Evolutionary conservation across 2,329 filamentous ascomycete species (phyloP).

Genomic region (Colletotrichum somersetense): DNA sequence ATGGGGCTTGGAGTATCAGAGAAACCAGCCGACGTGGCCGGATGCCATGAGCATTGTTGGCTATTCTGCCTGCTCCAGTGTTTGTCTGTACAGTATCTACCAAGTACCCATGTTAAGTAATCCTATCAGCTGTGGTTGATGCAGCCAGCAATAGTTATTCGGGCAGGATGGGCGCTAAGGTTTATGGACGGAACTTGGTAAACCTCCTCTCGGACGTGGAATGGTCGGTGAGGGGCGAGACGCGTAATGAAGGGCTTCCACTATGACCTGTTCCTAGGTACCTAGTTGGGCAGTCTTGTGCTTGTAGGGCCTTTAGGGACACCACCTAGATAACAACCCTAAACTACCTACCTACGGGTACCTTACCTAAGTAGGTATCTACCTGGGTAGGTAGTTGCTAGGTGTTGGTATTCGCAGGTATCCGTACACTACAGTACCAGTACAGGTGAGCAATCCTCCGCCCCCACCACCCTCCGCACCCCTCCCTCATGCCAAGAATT

Average conservation of each 20-base stretch:
- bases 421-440: not conserved
- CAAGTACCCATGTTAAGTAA: not conserved
- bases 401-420: too few relatives aligned
- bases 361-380: not conserved
- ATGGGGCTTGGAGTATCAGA: not conserved
- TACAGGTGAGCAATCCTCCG: not conserved
- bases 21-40: not conserved
- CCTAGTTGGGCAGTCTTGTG: too few relatives aligned
- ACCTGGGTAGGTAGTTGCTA: too few relatives aligned
- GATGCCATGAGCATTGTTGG: slow-evolving; percentile 2
- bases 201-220: slow-evolving; percentile 14
- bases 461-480: too few relatives aligned
- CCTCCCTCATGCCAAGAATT: slow-evolving; percentile 14
- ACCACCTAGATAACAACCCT: too few relatives aligned
- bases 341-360: not conserved
- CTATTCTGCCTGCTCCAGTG: slow-evolving; percentile 8
- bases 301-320: too few relatives aligned
- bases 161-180: slow-evolving; percentile 29
- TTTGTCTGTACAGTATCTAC: not conserved
- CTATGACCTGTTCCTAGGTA: too few relatives aligned
- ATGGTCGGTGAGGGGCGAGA: slow-evolving; percentile 40
- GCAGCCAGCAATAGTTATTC: slow-evolving; percentile 20
- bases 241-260: slow-evolving; percentile 37
- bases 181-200: slow-evolving; percentile 35
- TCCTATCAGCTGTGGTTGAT: not conserved